A percentile compares a stretch with the other conserved stretches of the same genome.
Evolutionary conservation across 2,329 filamentous ascomycete genomes (phyloP).

Genomic region (Hymenoscyphus fraxineus): DNA sequence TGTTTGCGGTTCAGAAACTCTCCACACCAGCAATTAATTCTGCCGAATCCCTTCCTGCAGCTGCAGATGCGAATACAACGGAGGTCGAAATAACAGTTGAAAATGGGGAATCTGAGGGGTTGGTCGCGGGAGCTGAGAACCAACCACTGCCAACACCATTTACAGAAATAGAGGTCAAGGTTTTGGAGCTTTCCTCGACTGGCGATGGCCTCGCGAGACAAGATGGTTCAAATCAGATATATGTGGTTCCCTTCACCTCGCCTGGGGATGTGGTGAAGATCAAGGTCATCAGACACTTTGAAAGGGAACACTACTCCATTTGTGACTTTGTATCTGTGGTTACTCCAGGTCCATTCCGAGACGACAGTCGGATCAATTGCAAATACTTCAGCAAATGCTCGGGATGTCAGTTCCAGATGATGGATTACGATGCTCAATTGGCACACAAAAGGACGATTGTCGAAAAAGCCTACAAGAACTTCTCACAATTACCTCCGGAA

Average conservation of each 20-base stretch:
- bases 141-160: constrained; percentile 58
- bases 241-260: constrained; percentile 82
- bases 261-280: constrained; percentile 79
- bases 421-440: constrained; percentile 83
- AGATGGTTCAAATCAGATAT: constrained; percentile 62
- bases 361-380: constrained; percentile 74
- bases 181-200: constrained; percentile 80
- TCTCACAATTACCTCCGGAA: constrained; percentile 75
- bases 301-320: constrained; percentile 62
- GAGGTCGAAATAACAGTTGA: background rate
- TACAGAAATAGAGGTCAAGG: constrained; percentile 76
- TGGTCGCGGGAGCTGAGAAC: background rate
- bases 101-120: background rate
- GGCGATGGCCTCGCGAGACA: constrained; percentile 82
- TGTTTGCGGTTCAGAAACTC: constrained; percentile 42
- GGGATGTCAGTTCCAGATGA: constrained; percentile 97
- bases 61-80: constrained; percentile 27
- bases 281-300: constrained; percentile 72
- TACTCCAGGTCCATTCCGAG: constrained; percentile 68
- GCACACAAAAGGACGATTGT: constrained; percentile 80
- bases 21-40: constrained; percentile 30
- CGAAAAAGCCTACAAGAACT: constrained; percentile 87
- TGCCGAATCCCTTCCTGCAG: constrained; percentile 10
- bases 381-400: constrained; percentile 84
- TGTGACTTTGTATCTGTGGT: constrained; percentile 80